Percentiles rank a stretch among this genome's conserved stretches.
Evolutionary conservation across 164 flowering plant genomes (phyloP).

Genomic region (Nymphaea thermarum): DNA sequence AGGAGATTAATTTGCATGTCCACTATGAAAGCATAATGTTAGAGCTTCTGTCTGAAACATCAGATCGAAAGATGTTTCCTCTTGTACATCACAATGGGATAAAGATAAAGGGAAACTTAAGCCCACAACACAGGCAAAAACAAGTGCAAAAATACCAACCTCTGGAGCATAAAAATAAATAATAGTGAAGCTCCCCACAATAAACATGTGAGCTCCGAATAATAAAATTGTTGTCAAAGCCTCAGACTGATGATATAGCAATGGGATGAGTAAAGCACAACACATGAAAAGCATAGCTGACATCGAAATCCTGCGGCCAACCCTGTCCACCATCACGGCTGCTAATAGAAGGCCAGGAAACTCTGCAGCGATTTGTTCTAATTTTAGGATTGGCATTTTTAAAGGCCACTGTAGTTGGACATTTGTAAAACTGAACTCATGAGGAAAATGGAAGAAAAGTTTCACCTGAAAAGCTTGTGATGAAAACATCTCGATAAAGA

Average conservation of each 20-base stretch:
- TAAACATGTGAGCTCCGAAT: conserved; percentile 79
- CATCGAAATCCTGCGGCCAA: conserved; percentile 83
- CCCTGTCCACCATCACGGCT: conserved; percentile 53
- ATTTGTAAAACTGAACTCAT: background rate
- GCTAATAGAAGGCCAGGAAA: conserved; percentile 76
- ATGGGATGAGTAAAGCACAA: conserved; percentile 55
- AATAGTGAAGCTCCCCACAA: conserved; percentile 47
- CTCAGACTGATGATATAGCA: conserved; percentile 36
- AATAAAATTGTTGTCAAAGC: conserved; percentile 50
- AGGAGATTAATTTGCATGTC: too few species aligned
- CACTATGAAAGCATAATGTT: too few species aligned
- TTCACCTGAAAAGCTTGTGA: conserved; percentile 86
- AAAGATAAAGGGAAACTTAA: too few species aligned
- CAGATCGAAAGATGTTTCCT: too few species aligned
- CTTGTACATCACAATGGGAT: too few species aligned
- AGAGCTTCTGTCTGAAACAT: too few species aligned
- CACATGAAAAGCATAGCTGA: conserved; percentile 41
- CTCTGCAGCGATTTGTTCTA: conserved; percentile 26
- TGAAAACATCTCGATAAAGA: conserved; percentile 54
- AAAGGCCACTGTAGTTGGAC: background rate
- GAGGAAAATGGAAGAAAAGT: background rate
- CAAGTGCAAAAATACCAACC: conserved; percentile 24
- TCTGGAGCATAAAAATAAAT: conserved; percentile 77
- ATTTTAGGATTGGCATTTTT: background rate
- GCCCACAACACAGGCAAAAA: too few species aligned